phyloP scores from a whole-genome alignment of 2,329 filamentous ascomycete species.

The Colletotrichum somersetense region DNA sequence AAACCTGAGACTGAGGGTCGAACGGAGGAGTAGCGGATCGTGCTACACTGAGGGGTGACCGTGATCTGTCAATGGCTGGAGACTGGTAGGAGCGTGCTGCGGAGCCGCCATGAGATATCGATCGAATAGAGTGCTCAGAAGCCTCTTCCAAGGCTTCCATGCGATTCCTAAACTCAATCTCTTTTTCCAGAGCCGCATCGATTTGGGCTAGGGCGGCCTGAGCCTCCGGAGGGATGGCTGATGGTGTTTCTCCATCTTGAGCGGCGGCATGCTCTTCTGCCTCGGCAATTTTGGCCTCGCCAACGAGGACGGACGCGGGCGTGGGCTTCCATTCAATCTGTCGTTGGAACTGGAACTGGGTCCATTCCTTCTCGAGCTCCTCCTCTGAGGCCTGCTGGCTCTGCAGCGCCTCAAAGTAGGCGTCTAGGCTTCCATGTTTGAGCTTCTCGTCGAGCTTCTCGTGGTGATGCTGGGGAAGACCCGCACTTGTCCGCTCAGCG shows the following conservation, averaged over 20 bases:
- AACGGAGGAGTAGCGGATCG: constrained; percentile 72
- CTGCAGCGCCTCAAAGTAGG: constrained; percentile 92
- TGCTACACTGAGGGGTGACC: constrained; percentile 60
- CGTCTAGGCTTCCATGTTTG: constrained; percentile 79
- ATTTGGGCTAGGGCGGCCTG: constrained; percentile 81
- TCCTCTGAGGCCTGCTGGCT: constrained; percentile 70
- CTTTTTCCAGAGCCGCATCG: constrained; percentile 84
- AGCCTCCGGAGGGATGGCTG: constrained; percentile 58
- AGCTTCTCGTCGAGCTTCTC: constrained; percentile 63
- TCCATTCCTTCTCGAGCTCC: constrained; percentile 84
- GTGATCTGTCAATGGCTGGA: constrained; percentile 56
- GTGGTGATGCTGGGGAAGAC: constrained; percentile 69
- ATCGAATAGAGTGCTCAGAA: constrained; percentile 54
- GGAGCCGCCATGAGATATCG: constrained; percentile 53
- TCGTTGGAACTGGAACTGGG: constrained; percentile 89
- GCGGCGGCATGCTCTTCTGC: constrained; percentile 49
- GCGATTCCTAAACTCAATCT: constrained; percentile 71
- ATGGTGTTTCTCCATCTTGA: constrained; percentile 51
- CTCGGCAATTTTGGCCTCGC: constrained; percentile 69
- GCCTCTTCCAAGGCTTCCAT: constrained; percentile 60
- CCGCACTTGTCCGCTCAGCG: constrained; percentile 61
- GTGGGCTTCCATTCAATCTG: constrained; percentile 88
- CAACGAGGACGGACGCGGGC: constrained; percentile 67
- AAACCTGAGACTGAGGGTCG: constrained; percentile 75
- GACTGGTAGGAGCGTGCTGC: constrained; percentile 53